Conservation (phyloP, 2,329 filamentous ascomycete genomes). For the Exophiala sp. region DNA sequence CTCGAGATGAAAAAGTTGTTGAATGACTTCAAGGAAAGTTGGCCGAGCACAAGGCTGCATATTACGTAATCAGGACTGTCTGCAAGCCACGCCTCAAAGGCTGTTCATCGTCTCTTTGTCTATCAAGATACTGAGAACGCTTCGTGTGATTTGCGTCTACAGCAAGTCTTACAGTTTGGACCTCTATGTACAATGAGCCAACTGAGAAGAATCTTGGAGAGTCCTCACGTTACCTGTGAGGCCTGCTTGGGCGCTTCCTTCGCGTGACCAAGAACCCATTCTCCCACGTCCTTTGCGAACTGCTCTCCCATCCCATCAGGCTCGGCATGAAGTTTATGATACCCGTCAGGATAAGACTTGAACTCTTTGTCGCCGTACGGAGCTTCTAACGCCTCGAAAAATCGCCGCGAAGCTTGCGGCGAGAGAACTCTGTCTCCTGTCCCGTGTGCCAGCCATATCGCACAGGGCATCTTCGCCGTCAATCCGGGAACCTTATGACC, state of each 20-base stretch:
- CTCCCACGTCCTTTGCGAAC: slow-evolving; percentile 56
- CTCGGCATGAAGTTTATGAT: slow-evolving; percentile 58
- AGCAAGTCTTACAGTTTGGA: too few relatives aligned
- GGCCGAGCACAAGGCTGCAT: too few relatives aligned
- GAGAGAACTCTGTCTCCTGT: slow-evolving; percentile 68
- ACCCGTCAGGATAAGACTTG: slow-evolving; percentile 71
- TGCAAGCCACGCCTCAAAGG: too few relatives aligned
- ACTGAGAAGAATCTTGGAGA: too few relatives aligned
- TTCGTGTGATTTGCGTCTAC: too few relatives aligned
- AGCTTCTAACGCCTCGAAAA: slow-evolving; percentile 56
- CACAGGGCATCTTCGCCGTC: slow-evolving; percentile 44
- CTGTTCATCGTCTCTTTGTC: too few relatives aligned
- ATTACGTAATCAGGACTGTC: too few relatives aligned
- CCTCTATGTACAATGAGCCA: too few relatives aligned
- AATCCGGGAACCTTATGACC: slow-evolving; percentile 14
- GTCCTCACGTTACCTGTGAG: too few relatives aligned
- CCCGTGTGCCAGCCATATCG: slow-evolving; percentile 72
- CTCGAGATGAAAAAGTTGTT: too few relatives aligned
- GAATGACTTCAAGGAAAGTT: too few relatives aligned
- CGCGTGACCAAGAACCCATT: slow-evolving; percentile 57
- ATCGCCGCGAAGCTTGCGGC: slow-evolving; percentile 61
- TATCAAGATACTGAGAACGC: too few relatives aligned
- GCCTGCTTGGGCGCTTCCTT: not conserved
- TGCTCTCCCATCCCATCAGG: slow-evolving; percentile 31
- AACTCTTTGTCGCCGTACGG: slow-evolving; percentile 52